Percentiles rank a stretch among this genome's conserved stretches.
Evolutionary conservation across 495 filamentous ascomycete species (phyloP).

Genomic region (Bathelium albidoporum): DNA sequence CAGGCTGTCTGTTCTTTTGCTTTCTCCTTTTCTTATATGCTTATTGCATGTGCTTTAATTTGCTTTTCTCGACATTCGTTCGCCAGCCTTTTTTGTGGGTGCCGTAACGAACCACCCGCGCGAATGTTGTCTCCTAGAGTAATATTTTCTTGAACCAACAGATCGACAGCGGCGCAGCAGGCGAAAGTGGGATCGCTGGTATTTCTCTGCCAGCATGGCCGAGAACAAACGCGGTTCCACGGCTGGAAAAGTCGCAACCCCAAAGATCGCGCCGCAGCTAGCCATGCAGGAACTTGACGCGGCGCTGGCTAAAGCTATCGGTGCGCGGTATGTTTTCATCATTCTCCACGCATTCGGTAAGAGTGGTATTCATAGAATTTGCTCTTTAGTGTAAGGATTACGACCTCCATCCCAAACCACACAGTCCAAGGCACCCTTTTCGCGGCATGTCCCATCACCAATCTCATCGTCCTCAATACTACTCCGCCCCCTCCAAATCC

Average conservation of each 20-base stretch:
- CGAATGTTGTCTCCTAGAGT: neutral
- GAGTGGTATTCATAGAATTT: too few relatives aligned
- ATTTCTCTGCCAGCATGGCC: slow-evolving; percentile 24
- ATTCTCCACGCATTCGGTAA: neutral
- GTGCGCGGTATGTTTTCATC: slow-evolving; percentile 26
- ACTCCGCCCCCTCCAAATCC: slow-evolving; percentile 28
- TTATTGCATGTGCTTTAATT: neutral
- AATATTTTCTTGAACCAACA: neutral
- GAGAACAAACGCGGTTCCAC: slow-evolving; percentile 25
- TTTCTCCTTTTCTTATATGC: neutral
- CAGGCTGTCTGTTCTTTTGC: neutral
- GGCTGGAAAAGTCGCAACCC: slow-evolving; percentile 30
- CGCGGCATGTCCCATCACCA: slow-evolving; percentile 56
- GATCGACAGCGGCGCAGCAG: too few relatives aligned
- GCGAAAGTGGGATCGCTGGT: too few relatives aligned
- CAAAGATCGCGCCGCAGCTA: slow-evolving; percentile 20
- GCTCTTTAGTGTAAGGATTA: slow-evolving; percentile 55
- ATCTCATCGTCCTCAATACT: slow-evolving; percentile 53
- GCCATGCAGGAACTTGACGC: slow-evolving; percentile 23
- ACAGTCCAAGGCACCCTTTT: slow-evolving; percentile 55
- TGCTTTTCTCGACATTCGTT: neutral
- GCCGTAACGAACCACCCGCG: neutral
- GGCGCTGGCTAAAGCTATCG: slow-evolving; percentile 30
- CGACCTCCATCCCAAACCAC: slow-evolving; percentile 40
- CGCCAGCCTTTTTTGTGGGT: neutral